Base-by-base conservation (phyloP, 331 rosid species). In the Quercus phellos region DNA sequence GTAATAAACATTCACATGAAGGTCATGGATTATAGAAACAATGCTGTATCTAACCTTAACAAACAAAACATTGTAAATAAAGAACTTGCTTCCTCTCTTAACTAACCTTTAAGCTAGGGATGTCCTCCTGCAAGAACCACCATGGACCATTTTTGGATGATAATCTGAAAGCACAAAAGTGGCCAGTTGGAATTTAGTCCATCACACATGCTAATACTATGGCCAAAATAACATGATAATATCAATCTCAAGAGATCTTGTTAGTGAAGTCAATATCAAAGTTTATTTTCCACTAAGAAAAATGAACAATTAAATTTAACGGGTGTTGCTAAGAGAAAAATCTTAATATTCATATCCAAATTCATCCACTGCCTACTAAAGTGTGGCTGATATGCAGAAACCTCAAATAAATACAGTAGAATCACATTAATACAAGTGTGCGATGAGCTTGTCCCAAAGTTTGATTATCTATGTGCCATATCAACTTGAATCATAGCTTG, bases 101-200 rank as follows among this genome's bases (percentile, higher is more conserved):
- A 81, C 89, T 77, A 69, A 93, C 97, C 97, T 90, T 78, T 26
- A 75, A 72, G 66, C 66, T 75, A 43, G 64, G 85, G 43, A 84
- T 63, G 82, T 87, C 85, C 80, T 83, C 84, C 80, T 94, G 96
- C 55, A 90, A 83, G 83, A 94, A 94, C 96, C 94, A 90, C 97
- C 96, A 94, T 8, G 98, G 98, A 80, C 98, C 98, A 63, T 88
- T 89, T 85, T 83, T 91, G 42, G 90, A 89, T 68, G 81, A 85
- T 73, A 89, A 86, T 84, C 98, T 94, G 91, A 84, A 67, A n/a
- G 4, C 46, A 70, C 50, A 32, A 7, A 16, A 66, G 35, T 13
- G 71, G 3, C 14, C 16, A 66, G 71, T 66, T 66, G 51, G n/a
- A 63, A 16, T 12, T 63, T 63, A 14, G 30, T 27, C 19, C 4